Conservation (phyloP, 2,329 filamentous ascomycete species). For the Diaporthe capsici region DNA sequence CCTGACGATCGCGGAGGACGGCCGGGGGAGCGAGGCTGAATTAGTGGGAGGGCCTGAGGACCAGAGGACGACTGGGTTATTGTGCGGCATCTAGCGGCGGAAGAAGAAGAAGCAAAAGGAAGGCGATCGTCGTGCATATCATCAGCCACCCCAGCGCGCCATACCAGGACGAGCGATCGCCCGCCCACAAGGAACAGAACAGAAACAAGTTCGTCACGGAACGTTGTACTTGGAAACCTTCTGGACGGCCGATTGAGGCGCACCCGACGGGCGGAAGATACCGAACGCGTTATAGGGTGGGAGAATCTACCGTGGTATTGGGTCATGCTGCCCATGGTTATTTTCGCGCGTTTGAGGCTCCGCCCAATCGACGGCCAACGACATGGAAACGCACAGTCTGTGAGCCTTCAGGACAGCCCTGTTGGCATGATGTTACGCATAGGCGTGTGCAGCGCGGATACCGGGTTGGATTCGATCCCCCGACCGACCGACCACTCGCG, state of each 20-base stretch:
- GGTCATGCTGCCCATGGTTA: constrained; percentile 19
- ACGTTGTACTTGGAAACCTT: constrained; percentile 31
- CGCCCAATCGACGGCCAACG: neutral
- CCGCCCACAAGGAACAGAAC: constrained; percentile 31
- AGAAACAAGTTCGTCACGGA: constrained; percentile 33
- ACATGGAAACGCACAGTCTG: constrained; percentile 21
- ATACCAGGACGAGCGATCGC: constrained; percentile 32
- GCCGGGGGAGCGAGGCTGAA: constrained; percentile 2
- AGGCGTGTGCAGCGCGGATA: neutral
- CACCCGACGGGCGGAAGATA: constrained; percentile 28
- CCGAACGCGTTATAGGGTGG: constrained; percentile 28
- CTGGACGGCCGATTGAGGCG: constrained; percentile 28
- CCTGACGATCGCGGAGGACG: constrained; percentile 19
- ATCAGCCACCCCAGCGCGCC: constrained; percentile 27
- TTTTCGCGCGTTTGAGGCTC: constrained; percentile 26
- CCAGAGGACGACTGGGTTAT: neutral
- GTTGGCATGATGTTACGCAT: neutral
- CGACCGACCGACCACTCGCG: neutral
- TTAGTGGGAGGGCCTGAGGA: constrained; percentile 2
- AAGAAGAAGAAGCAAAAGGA: constrained; percentile 20
- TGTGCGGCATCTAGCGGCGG: neutral
- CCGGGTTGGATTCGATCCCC: neutral
- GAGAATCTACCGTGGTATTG: constrained; percentile 30
- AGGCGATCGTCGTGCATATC: constrained; percentile 31
- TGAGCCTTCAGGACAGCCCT: neutral